A percentile compares a stretch with the other conserved stretches of the same genome.
Evolutionary conservation across 2,329 filamentous ascomycete species (phyloP).

Genomic region (Neofusicoccum ribis): DNA sequence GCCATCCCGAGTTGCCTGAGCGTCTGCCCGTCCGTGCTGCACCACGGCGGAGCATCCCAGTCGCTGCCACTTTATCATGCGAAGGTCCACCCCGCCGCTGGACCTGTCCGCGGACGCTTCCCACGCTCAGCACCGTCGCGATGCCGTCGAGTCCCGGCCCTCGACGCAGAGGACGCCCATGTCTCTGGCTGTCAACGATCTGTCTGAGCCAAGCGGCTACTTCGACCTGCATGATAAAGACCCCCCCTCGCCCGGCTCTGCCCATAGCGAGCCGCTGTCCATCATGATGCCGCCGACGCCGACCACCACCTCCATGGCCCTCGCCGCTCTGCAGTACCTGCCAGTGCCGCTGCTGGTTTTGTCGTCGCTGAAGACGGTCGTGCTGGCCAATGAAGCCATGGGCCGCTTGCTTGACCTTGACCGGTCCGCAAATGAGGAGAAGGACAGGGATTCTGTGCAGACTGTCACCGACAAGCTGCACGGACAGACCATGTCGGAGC

Average conservation of each 20-base stretch:
- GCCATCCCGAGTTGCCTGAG: not conserved
- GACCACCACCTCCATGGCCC: slow-evolving; percentile 31
- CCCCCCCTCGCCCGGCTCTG: slow-evolving; percentile 27
- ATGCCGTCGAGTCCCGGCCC: slow-evolving; percentile 17
- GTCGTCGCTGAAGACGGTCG: slow-evolving; percentile 66
- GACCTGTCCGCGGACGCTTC: not conserved
- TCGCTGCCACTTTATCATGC: slow-evolving; percentile 15
- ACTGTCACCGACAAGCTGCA: slow-evolving; percentile 60
- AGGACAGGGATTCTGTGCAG: slow-evolving; percentile 40
- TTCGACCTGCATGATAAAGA: slow-evolving; percentile 28
- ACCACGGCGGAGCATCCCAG: slow-evolving; percentile 10
- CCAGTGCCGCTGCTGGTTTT: slow-evolving; percentile 72
- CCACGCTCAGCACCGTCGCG: not conserved
- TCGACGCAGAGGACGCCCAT: slow-evolving; percentile 1
- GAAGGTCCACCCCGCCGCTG: slow-evolving; percentile 10
- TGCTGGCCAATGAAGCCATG: slow-evolving; percentile 75
- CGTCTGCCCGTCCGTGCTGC: slow-evolving; percentile 17
- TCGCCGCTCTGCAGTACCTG: slow-evolving; percentile 68
- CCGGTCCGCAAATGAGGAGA: slow-evolving; percentile 35
- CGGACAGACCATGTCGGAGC: slow-evolving; percentile 66
- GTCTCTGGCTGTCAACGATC: slow-evolving; percentile 28
- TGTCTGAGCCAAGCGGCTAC: slow-evolving; percentile 26
- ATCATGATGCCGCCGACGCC: slow-evolving; percentile 30
- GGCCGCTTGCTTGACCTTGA: slow-evolving; percentile 66
- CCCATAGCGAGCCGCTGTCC: slow-evolving; percentile 35